Evolutionary conservation across 2,329 filamentous ascomycete genomes (phyloP).

Genomic region (Gaeumannomyces tritici): DNA sequence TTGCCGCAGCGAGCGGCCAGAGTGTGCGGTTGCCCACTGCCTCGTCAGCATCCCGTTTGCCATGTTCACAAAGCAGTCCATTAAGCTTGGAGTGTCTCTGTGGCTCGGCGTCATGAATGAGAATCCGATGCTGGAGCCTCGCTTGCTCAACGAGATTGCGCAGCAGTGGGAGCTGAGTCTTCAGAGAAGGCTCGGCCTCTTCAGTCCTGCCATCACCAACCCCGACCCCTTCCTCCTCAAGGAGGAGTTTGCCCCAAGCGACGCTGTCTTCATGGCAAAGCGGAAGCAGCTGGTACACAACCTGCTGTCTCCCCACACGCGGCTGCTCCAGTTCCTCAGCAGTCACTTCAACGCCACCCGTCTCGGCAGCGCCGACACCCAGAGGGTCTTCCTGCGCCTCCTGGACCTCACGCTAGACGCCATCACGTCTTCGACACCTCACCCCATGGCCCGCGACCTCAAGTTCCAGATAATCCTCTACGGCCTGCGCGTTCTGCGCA

Average conservation of each 20-base stretch:
- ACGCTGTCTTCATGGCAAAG: slow-evolving; percentile 64
- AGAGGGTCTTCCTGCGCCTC: slow-evolving; percentile 72
- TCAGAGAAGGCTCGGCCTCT: slow-evolving; percentile 68
- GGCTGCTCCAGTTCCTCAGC: slow-evolving; percentile 77
- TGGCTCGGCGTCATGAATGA: slow-evolving; percentile 98
- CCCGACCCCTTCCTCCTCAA: slow-evolving; percentile 83
- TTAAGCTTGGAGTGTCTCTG: slow-evolving; percentile 88
- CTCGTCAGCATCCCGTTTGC: slow-evolving; percentile 88
- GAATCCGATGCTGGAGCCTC: slow-evolving; percentile 78
- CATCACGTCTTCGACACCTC: slow-evolving; percentile 58
- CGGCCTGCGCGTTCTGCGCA: slow-evolving; percentile 65
- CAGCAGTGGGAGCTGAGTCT: slow-evolving; percentile 87
- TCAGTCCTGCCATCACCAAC: slow-evolving; percentile 60
- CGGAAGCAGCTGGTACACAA: slow-evolving; percentile 74
- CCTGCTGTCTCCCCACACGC: slow-evolving; percentile 75
- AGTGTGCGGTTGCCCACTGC: slow-evolving; percentile 73
- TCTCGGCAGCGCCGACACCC: slow-evolving; percentile 73
- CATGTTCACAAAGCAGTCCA: slow-evolving; percentile 88
- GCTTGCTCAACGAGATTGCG: slow-evolving; percentile 76
- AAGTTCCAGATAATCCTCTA: slow-evolving; percentile 83
- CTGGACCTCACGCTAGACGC: slow-evolving; percentile 71
- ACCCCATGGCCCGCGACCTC: slow-evolving; percentile 86
- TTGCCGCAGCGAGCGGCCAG: slow-evolving; percentile 66
- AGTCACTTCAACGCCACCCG: slow-evolving; percentile 93
- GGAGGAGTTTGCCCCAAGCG: slow-evolving; percentile 87